A percentile compares a stretch with the other conserved stretches of the same genome.
phyloP scores from a whole-genome alignment of 2,329 filamentous ascomycete genomes.

The Sordariomycetes sp. region DNA sequence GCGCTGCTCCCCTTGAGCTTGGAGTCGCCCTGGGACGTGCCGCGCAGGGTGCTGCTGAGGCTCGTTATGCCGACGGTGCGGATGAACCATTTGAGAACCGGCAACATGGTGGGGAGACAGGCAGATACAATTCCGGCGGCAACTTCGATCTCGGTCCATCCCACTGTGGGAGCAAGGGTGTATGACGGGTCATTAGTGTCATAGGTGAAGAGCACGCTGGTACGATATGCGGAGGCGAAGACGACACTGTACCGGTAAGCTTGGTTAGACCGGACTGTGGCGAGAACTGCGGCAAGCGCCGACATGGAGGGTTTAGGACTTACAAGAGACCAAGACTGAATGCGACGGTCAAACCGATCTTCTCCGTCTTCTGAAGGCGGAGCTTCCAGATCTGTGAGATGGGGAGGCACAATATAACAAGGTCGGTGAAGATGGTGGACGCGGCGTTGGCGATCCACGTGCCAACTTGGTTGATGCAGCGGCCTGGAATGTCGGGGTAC shows the following conservation, averaged over 20 bases:
- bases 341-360: constrained; percentile 27
- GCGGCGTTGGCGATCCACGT: constrained; percentile 36
- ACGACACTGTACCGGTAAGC: constrained; percentile 20
- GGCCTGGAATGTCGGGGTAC: constrained; percentile 27
- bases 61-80: constrained; percentile 25
- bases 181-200: constrained; percentile 24
- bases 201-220: constrained; percentile 31
- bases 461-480: constrained; percentile 33
- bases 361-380: constrained; percentile 24
- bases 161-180: constrained; percentile 28
- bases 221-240: constrained; percentile 33
- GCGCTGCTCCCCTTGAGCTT: constrained; percentile 10
- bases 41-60: constrained; percentile 12
- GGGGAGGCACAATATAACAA: constrained; percentile 29
- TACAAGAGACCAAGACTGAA: constrained; percentile 31
- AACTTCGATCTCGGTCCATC: constrained; percentile 35
- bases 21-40: constrained; percentile 11
- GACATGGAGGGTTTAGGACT: constrained; percentile 5
- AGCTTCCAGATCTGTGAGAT: constrained; percentile 30
- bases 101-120: constrained; percentile 36
- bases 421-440: constrained; percentile 31
- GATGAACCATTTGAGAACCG: constrained; percentile 23
- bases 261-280: not conserved
- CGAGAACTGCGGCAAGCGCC: not conserved
- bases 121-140: constrained; percentile 37